These are phyloP conservation scores for Syzygium malaccense DNA, from an alignment of 441 rosid genomes.

Conservation along the genomic window DNA sequence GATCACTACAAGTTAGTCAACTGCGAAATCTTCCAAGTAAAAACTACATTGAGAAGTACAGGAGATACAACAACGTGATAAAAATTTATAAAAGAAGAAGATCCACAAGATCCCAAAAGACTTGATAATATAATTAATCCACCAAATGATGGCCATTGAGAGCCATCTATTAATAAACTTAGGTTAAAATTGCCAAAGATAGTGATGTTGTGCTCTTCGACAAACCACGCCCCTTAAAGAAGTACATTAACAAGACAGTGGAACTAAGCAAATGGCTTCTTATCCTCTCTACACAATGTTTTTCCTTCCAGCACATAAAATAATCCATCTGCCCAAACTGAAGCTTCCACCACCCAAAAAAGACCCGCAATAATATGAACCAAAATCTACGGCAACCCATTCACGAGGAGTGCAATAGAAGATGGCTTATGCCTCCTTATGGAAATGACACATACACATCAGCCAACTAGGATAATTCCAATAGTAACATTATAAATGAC, in stretches of 20 bases:
- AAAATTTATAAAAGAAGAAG: background rate
- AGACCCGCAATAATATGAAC: background rate
- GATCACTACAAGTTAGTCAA: background rate
- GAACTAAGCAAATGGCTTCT: background rate
- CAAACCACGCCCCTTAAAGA: background rate
- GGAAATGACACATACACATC: background rate
- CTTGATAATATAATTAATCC: background rate
- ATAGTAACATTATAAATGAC: background rate
- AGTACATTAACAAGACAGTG: background rate
- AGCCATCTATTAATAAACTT: background rate
- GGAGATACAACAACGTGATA: background rate
- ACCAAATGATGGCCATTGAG: background rate
- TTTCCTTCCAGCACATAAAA: background rate
- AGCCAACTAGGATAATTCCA: background rate
- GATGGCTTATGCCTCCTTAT: background rate
- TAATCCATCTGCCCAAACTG: background rate
- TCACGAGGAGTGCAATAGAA: background rate
- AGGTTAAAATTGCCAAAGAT: background rate
- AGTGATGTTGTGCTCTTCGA: background rate
- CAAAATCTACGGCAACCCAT: background rate
- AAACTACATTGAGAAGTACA: background rate
- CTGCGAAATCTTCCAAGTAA: background rate
- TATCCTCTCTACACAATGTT: background rate
- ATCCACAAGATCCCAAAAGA: background rate
- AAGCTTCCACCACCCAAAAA: background rate